A percentile compares a stretch with the other conserved stretches of the same genome.
phyloP scores from a whole-genome alignment of 2,329 filamentous ascomycete genomes.

The Xylaria sp. region DNA sequence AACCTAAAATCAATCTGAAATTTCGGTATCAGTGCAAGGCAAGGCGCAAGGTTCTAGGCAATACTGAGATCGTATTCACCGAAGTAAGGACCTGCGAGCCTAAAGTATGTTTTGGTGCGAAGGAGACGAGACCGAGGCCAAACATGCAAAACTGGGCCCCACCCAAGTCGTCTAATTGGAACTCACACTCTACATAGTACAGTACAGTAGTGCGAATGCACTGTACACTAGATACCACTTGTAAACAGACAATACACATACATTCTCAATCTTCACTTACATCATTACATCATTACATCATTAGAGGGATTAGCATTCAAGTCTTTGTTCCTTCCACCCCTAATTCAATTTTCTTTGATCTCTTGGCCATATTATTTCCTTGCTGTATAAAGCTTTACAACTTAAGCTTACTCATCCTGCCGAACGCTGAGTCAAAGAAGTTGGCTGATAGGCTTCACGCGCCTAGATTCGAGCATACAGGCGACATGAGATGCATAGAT shows the following conservation, averaged over 20 bases:
- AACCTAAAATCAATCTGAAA: too few relatives aligned
- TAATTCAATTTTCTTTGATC: neutral
- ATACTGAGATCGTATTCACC: too few relatives aligned
- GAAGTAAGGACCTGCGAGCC: too few relatives aligned
- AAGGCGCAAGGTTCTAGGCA: too few relatives aligned
- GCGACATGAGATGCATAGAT: conserved; percentile 33
- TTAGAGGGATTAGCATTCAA: neutral
- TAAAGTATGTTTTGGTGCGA: too few relatives aligned
- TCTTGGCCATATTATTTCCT: neutral
- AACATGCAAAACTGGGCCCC: too few relatives aligned
- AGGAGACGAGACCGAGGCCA: too few relatives aligned
- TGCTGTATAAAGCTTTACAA: neutral
- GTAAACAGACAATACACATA: neutral
- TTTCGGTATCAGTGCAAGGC: too few relatives aligned
- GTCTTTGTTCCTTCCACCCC: neutral
- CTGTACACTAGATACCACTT: neutral
- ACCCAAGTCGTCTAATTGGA: too few relatives aligned
- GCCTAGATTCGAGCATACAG: neutral
- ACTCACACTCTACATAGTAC: too few relatives aligned
- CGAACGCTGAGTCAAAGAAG: too few relatives aligned
- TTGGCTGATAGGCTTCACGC: neutral
- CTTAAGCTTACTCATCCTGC: neutral
- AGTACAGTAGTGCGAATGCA: neutral
- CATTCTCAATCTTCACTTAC: neutral
- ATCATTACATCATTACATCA: too few relatives aligned